Conservation (phyloP, 2,329 filamentous ascomycete species). For the Microcyclosporella mali region DNA sequence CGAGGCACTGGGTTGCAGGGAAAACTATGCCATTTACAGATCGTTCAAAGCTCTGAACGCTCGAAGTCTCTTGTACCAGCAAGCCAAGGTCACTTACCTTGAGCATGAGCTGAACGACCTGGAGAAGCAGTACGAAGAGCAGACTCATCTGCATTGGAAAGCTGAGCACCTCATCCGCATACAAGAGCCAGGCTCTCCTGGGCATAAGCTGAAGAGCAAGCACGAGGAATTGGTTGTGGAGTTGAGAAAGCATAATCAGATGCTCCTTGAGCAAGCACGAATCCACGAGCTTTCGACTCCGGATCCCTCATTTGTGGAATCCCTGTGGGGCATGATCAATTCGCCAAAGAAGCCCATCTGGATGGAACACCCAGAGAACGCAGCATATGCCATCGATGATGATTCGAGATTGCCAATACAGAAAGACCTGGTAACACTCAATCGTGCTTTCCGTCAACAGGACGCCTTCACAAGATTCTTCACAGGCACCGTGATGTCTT, state of each 20-base stretch:
- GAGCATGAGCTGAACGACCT: constrained; percentile 21
- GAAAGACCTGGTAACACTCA: constrained; percentile 17
- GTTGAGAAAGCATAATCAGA: constrained; percentile 12
- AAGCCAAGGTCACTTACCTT: constrained; percentile 21
- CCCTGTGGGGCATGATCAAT: constrained; percentile 14
- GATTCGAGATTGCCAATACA: constrained; percentile 11
- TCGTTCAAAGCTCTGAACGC: constrained; percentile 21
- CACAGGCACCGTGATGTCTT: constrained; percentile 7
- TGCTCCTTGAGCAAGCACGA: constrained; percentile 14
- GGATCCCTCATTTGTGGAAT: constrained; percentile 13
- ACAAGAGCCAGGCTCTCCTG: constrained; percentile 5
- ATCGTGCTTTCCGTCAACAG: constrained; percentile 11
- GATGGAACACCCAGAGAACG: constrained; percentile 21
- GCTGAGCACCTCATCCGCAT: constrained; percentile 12
- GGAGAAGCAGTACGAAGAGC: constrained; percentile 10
- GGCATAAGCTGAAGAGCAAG: constrained; percentile 7
- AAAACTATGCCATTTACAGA: constrained; percentile 21
- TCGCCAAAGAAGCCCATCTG: constrained; percentile 10
- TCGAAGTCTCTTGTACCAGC: constrained; percentile 23
- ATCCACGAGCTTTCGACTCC: constrained; percentile 13
- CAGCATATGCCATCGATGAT: constrained; percentile 17
- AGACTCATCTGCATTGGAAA: constrained; percentile 16
- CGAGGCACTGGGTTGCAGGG: constrained; percentile 12
- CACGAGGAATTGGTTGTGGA: constrained; percentile 12
- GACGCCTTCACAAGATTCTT: constrained; percentile 18